Percentiles rank a stretch among this genome's conserved stretches.
phyloP scores from a whole-genome alignment of 2,329 filamentous ascomycete genomes.

The Teratosphaeria destructans region DNA sequence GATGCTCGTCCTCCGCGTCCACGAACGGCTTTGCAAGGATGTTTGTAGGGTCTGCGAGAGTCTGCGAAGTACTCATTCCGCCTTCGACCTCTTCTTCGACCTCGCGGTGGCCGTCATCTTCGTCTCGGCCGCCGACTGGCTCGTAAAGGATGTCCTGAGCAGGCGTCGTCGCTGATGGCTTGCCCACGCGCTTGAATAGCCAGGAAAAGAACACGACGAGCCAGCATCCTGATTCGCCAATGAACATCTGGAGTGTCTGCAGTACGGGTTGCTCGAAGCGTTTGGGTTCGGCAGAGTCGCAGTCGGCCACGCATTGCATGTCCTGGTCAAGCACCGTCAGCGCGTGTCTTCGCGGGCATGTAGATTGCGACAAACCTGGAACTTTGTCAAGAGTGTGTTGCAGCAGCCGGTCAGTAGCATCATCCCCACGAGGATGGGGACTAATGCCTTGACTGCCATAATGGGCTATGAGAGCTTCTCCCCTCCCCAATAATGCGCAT shows the following conservation, averaged over 20 bases:
- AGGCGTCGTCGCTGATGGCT: slow-evolving; percentile 8
- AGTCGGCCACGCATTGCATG: slow-evolving; percentile 92
- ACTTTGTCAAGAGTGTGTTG: slow-evolving; percentile 95
- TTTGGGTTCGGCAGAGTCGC: slow-evolving; percentile 58
- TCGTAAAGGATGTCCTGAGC: slow-evolving; percentile 19
- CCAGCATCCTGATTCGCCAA: slow-evolving; percentile 95
- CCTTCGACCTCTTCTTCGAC: slow-evolving; percentile 32
- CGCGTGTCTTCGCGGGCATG: background rate
- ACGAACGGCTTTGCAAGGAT: slow-evolving; percentile 43
- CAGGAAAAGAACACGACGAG: slow-evolving; percentile 66
- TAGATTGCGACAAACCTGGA: slow-evolving; percentile 53
- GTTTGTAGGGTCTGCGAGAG: slow-evolving; percentile 28
- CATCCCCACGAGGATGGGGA: slow-evolving; percentile 85
- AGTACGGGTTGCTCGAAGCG: slow-evolving; percentile 92
- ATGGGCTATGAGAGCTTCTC: background rate
- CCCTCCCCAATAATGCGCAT: too few species aligned
- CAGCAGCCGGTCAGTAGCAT: slow-evolving; percentile 94
- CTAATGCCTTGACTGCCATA: slow-evolving; percentile 28
- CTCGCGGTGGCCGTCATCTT: slow-evolving; percentile 28
- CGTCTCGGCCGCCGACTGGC: slow-evolving; percentile 17
- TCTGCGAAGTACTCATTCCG: slow-evolving; percentile 27
- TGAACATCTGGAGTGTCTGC: slow-evolving; percentile 95
- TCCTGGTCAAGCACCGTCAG: slow-evolving; percentile 46
- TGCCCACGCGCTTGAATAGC: slow-evolving; percentile 43
- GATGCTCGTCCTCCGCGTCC: slow-evolving; percentile 35